Base-by-base conservation (phyloP, 768 basidiomycete genomes). In the Boletus rufocinnamomeus region DNA sequence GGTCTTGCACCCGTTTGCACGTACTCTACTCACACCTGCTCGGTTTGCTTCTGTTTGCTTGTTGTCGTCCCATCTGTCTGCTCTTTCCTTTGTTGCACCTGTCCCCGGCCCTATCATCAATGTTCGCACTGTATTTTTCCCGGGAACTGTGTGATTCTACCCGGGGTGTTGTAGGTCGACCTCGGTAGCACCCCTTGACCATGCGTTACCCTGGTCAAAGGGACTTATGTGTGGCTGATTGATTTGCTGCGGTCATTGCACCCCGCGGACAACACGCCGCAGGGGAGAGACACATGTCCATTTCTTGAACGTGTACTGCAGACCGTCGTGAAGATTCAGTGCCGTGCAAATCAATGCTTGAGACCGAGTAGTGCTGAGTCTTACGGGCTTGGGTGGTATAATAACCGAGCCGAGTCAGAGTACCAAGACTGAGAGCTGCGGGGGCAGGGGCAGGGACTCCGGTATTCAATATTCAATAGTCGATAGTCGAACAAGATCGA, bases 1-100 rank as follows among this genome's bases (percentile, higher is more conserved):
- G 62, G 57, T 62, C 57, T 47, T 57, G 57, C 60, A 56, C 40
- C 52, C 35, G 17, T 59, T 49, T 65, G 51, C 61, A 61, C 48
- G 46, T 60, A 43, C n/a, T 53, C 48, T 62, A 30, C 56, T 46
- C 57, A 56, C 41, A 27, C 50, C 23, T 34, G 28, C 46, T 50
- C 59, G 13, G 34, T 56, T 59, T 43, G 27, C 47, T 53, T 47
- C 50, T 17, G 51, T 48, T 54, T 54, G 54, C 34, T 44, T 57
- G 54, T 56, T 59, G 52, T 56, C 46, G 21, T 50, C 30, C 19
- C 30, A 11, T 32, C 30, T 30, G 28, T 53, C n/a, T 60, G 14
- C 7, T 53, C 54, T 55, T 51, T 58, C 50, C 47, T 21, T 50
- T 23, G 52, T 57, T 44, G 54, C 56, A 45, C 32, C 45, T 56